Conservation (phyloP, 2,329 filamentous ascomycete species). For the Neocatenulostroma microsporum region DNA sequence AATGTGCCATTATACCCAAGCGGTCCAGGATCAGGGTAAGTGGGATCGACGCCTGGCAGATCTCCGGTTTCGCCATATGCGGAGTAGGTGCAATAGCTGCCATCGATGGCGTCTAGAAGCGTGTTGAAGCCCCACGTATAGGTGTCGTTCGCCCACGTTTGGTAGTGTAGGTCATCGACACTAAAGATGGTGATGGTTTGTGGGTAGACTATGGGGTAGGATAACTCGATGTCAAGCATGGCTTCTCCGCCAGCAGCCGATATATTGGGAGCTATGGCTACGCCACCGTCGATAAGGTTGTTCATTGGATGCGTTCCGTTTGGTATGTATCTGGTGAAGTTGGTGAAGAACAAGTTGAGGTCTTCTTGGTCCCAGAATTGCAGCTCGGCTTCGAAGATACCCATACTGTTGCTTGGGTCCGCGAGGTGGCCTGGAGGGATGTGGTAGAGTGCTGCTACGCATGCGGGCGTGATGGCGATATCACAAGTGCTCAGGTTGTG, state of each 20-base stretch:
- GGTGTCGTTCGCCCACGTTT: background rate
- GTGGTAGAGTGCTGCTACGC: conserved; percentile 19
- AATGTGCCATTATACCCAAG: conserved; percentile 40
- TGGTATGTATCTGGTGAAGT: conserved; percentile 20
- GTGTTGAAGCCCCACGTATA: conserved; percentile 11
- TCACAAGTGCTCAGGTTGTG: conserved; percentile 15
- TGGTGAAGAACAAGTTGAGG: conserved; percentile 35
- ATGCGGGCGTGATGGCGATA: conserved; percentile 17
- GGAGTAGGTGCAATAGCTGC: conserved; percentile 15
- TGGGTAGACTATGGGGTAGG: conserved; percentile 15
- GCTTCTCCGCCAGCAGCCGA: conserved; percentile 10
- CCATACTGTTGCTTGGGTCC: conserved; percentile 22
- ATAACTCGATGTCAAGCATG: conserved; percentile 15
- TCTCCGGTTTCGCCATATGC: conserved; percentile 15
- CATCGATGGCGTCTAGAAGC: conserved; percentile 16
- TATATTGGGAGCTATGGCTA: conserved; percentile 22
- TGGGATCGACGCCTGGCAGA: conserved; percentile 8
- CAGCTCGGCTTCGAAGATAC: conserved; percentile 35
- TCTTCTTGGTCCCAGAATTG: conserved; percentile 40
- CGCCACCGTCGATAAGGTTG: conserved; percentile 14
- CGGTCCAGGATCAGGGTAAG: conserved; percentile 40
- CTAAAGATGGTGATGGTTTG: conserved; percentile 18
- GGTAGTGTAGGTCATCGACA: conserved; percentile 11
- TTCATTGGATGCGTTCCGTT: conserved; percentile 21
- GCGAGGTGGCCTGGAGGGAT: conserved; percentile 14